Evolutionary conservation across 2,329 filamentous ascomycete species (phyloP), one percentile per base, ranked within the genome.

Genomic region (Shiraia sp.): DNA sequence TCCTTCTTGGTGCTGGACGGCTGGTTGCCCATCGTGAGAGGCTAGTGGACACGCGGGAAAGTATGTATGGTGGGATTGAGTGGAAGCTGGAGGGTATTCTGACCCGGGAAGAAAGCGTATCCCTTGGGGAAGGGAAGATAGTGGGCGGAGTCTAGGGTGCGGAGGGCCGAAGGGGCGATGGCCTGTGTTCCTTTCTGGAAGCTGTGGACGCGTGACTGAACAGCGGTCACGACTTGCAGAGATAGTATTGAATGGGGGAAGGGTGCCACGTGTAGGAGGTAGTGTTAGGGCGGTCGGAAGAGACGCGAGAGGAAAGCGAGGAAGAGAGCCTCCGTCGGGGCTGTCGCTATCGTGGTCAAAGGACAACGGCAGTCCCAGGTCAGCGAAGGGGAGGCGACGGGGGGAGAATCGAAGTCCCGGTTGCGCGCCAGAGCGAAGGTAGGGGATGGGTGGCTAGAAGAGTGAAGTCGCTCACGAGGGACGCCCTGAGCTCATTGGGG

Each of bases 21-120:
- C 72, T 88, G 82, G 71, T 90, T 90, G 66, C 87, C 87, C 87
- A 91, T 91, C 56, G 49, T 72, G 61, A 81, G 78, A 22, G 19
- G 19, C 19, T 8, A 22, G 19, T 22, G 19, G 19, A 8, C 19
- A 22, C 19, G 19, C 19, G 19, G 19, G 55, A 42, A 30, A 32
- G 37, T 44, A 40, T 41, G 40, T 36, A 40, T 40, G 42, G 40
- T 23, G 30, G 45, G 42, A 14, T 38, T 41, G 36, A 41, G 50
- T 25, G 12, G 31, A 38, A 19, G 28, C 39, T 38, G 35, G 32
- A 37, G 36, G 32, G 19, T 12, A 41, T 24, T 31, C 34, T 37
- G 30, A 14, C 24, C 22, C 39, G 25, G 53, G 25, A 13, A 25
- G 31, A 36, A 40, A 25, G 32, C 17, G 24, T 28, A 34, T 28